Base-by-base conservation (phyloP, 2,329 filamentous ascomycete species). In the Immersiporthe knoxdaviesiana region DNA sequence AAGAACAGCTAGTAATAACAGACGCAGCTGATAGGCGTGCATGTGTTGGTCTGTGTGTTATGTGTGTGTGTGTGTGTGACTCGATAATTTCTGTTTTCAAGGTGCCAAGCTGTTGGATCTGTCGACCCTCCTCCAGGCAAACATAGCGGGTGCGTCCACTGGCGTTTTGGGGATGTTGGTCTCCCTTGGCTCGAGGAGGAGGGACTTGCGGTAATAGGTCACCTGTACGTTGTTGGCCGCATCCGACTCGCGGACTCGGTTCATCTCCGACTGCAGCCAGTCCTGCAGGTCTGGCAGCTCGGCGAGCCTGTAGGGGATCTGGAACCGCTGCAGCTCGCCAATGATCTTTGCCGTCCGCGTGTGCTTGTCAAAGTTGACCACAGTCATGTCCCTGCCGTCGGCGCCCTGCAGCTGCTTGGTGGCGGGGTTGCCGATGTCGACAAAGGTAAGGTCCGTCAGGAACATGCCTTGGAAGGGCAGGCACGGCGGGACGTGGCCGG, bases 291-390 rank as follows among this genome's bases (percentile, higher is more conserved):
- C 95, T 0, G 92, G 89, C 4, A 98, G 84, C 76, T 96, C 91
- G 1, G 87, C 87, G 24, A 99, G 86, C 8, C 91, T 88, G 78
- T 98, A 98, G 0, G 94, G 93, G 27, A 97, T 92, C 80, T 99
- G 96, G 83, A 98, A 98, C 24, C 94, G 91, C 79, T 99, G 96
- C 10, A 99, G 87, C 75, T 98, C 95, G 72, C 93, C 92, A 75
- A 99, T 97, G 77, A 98, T 97, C 80, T 94, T 96, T 60, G 95
- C 94, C 2, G 94, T 98, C 74, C 94, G 93, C 75, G 90, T 92
- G 78, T 98, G 94, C 82, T 98, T 98, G 84, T 98, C 95, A 75
- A 97, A 98, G 81, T 99, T 99, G 84, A 99, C 93, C 41, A 98
- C 92, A 0, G 90, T 89, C 75, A 93, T 86, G 35, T 89, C 87